Conservation (phyloP, 345 rosid genomes). For the Hibiscus tridactylites region DNA sequence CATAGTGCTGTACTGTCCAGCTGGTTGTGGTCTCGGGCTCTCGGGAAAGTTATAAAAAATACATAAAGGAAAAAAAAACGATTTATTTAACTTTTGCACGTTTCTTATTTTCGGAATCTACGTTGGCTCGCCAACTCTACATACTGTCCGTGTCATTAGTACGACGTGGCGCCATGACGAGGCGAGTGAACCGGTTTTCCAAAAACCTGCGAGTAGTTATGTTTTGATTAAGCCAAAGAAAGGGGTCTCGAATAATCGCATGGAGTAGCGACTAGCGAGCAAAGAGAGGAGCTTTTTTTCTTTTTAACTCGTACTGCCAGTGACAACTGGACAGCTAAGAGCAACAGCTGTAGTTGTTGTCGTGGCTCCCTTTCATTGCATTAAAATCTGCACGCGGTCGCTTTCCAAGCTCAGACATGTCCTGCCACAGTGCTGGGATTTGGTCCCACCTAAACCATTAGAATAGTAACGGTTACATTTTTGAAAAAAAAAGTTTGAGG, state of each 20-base stretch:
- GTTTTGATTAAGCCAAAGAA: neutral
- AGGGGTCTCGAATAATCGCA: neutral
- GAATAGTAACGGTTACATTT: conserved; percentile 35
- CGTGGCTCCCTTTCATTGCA: neutral
- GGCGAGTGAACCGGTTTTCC: no score
- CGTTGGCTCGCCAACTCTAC: no score
- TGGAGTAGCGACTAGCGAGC: conserved; percentile 4
- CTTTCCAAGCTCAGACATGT: conserved; percentile 8
- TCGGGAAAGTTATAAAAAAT: neutral
- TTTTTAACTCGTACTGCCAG: conserved; percentile 17
- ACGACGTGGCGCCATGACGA: no score
- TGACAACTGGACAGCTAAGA: conserved; percentile 34
- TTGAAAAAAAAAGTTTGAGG: neutral
- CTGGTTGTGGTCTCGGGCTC: neutral
- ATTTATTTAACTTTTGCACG: no score
- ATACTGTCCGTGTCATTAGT: no score
- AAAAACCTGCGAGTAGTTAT: no score
- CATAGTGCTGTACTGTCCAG: neutral
- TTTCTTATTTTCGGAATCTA: no score
- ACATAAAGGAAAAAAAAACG: neutral
- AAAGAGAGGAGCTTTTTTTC: conserved; percentile 9
- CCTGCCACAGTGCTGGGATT: conserved; percentile 20
- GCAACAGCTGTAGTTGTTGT: conserved; percentile 27
- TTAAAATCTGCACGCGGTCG: neutral
- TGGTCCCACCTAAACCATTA: conserved; percentile 19